Base-by-base conservation (phyloP, 2,329 filamentous ascomycete species). In the Botrytis sinoallii region DNA sequence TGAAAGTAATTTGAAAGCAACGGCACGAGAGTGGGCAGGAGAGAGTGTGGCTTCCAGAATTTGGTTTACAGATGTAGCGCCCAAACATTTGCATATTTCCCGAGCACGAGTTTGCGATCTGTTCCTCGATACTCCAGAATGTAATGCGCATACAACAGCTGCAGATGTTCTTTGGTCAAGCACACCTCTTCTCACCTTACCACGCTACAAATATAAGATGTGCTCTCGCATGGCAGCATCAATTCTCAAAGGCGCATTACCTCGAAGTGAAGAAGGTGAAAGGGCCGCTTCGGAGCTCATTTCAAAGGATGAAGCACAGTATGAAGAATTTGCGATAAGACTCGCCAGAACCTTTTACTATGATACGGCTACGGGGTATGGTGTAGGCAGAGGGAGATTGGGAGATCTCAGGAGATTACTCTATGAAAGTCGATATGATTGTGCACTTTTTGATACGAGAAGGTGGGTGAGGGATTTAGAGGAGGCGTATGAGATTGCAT, bases 141-240 rank as follows among this genome's bases (percentile, higher is more conserved):
- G 96, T 84, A 99, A 99, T 80, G 96, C 95, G 1, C 96, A 99
- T 82, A 99, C 96, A 1, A 99, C 96, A 1, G 96, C 96, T 2
- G 97, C 96, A 20, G 96, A 99, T 80, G 92, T 98, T 1, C 86
- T 99, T 10, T 99, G 96, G 96, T 97, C 93, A 70, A 97, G 95
- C 78, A 98, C 96, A 0, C 96, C 96, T 8, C 85, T 99, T 35
- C 86, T 99, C 42, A 99, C 96, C 0, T 86, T 96, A 44, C 95
- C 96, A 18, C 89, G 96, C 52, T 98, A 98, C 82, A 89, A 92
- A 69, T 98, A 98, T 84, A 99, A 99, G 83, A 99, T 99, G 96
- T 99, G 96, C 83, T 97, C 94, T 61, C 92, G 96, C 71, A 99
- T 99, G 92, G 96, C 95, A 10, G 95, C 96, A 10, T 97, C 94